These are phyloP conservation scores for Fomitiporia mediterranea DNA, from an alignment of 1,284 basidiomycete species.

Conservation along the genomic window DNA sequence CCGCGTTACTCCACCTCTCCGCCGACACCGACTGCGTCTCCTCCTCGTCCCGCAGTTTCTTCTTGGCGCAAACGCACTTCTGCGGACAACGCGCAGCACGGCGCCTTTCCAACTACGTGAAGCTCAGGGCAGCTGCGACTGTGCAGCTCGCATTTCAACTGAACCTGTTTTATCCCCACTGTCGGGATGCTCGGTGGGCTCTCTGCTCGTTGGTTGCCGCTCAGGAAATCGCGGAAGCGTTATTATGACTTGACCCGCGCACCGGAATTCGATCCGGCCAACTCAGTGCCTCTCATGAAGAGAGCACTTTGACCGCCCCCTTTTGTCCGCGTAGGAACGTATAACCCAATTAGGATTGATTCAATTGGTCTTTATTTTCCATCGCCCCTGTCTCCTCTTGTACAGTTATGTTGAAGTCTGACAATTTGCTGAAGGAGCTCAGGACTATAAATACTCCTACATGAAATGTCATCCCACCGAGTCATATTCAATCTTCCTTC, in stretches of 20 bases:
- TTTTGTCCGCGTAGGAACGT: neutral
- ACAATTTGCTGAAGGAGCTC: neutral
- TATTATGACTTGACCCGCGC: neutral
- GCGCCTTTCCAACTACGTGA: constrained; percentile 5
- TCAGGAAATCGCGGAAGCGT: neutral
- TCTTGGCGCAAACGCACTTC: neutral
- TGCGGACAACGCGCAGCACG: constrained; percentile 2
- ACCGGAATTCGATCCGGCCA: neutral
- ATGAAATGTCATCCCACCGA: neutral
- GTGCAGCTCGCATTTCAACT: neutral
- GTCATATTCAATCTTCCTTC: constrained; percentile 3
- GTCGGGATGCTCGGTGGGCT: neutral
- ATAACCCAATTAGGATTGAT: neutral
- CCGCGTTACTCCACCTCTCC: constrained; percentile 2
- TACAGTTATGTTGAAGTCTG: neutral
- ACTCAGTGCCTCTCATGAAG: neutral
- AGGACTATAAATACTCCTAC: neutral
- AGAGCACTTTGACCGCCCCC: too few relatives aligned
- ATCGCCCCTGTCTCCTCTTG: neutral
- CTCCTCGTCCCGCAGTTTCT: constrained; percentile 5
- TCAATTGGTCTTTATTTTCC: neutral
- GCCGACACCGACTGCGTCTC: constrained; percentile 7
- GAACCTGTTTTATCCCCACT: neutral
- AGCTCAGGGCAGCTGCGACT: neutral
- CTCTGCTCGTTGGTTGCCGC: neutral